phyloP scores from a whole-genome alignment of 768 basidiomycete genomes.

The Crassisporium funariophilum region DNA sequence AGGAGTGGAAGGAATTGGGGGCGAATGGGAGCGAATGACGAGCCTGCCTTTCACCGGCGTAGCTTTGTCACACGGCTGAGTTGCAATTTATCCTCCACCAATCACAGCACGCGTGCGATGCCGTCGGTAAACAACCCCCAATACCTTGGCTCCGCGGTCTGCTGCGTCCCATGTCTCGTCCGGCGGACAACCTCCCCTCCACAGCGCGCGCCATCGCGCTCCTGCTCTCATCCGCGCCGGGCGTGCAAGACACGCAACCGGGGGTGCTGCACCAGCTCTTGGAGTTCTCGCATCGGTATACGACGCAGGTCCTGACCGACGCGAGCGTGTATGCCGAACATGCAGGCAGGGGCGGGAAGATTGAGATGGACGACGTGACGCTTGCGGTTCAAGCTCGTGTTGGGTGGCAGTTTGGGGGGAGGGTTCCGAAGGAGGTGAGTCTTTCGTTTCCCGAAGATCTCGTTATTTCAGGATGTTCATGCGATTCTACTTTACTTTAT shows the following conservation, averaged over 20 bases:
- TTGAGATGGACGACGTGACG: slow-evolving; percentile 81
- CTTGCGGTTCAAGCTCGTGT: slow-evolving; percentile 87
- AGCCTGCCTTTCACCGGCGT: neutral
- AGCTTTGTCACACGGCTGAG: slow-evolving; percentile 14
- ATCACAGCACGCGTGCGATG: slow-evolving; percentile 8
- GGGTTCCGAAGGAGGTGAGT: slow-evolving; percentile 85
- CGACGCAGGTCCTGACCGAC: slow-evolving; percentile 80
- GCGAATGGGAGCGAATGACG: neutral
- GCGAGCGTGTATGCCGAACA: slow-evolving; percentile 88
- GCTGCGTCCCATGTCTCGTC: slow-evolving; percentile 40
- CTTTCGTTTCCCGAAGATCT: slow-evolving; percentile 1
- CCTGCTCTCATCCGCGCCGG: slow-evolving; percentile 78
- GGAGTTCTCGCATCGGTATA: slow-evolving; percentile 85
- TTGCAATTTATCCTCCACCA: slow-evolving; percentile 10
- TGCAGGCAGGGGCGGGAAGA: slow-evolving; percentile 73
- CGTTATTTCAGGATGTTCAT: slow-evolving; percentile 1
- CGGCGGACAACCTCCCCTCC: slow-evolving; percentile 74
- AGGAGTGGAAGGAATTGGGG: slow-evolving; percentile 9
- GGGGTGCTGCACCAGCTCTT: slow-evolving; percentile 85
- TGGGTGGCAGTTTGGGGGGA: slow-evolving; percentile 90
- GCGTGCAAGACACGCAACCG: slow-evolving; percentile 85
- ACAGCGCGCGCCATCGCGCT: slow-evolving; percentile 84
- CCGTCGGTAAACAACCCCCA: slow-evolving; percentile 6
- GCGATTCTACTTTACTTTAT: slow-evolving; percentile 9
- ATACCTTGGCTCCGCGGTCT: neutral